Base-by-base conservation (phyloP, 1,284 basidiomycete species). In the Mycosarcoma maydis region DNA sequence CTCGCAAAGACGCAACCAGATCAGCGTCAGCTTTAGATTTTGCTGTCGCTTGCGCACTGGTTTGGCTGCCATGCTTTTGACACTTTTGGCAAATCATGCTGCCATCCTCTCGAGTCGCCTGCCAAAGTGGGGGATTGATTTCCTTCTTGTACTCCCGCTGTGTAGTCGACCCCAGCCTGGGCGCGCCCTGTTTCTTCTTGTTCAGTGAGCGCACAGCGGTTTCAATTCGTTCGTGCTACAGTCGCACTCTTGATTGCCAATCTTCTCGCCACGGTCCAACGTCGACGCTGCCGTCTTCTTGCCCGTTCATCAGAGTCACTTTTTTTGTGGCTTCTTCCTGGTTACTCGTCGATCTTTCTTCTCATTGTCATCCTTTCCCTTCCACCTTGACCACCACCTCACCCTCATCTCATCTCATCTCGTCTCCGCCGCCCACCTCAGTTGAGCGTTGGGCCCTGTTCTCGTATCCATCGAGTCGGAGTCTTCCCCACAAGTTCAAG, bases 391-490 rank as follows among this genome's bases (percentile, higher is more conserved):
- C 13, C 27, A 29, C 27, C 27, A 13, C 27, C 27, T 6, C 13
- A 29, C 7, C 27, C 4, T 48, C 30, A 16, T 42, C 22, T 19
- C 36, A 8, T 30, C 17, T 30, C 19, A 16, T 16, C 36, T 39
- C 20, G 29, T 20, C 40, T 20, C 26, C 27, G 9, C 32, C 33
- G 6, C 20, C 33, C 33, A 26, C n/a, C 27, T 39, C 16, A 22
- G 30, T 43, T 51, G 50, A 60, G 57, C 16, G 29, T 34, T 33
- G 42, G 10, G 11, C 23, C 13, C 45, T 14, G 26, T 20, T 27
- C 43, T 51, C 52, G 59, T 55, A 52, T 51, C 29, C 43, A 51
- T 34, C n/a, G 29, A n/a, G n/a, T 22, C 39, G 39, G 44, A 47
- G 27, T 36, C 26, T 22, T n/a, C 29, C 19, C 1, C 24, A 6